phyloP scores from a whole-genome alignment of 2,329 filamentous ascomycete genomes.

The Corniculantispora saksenae region DNA sequence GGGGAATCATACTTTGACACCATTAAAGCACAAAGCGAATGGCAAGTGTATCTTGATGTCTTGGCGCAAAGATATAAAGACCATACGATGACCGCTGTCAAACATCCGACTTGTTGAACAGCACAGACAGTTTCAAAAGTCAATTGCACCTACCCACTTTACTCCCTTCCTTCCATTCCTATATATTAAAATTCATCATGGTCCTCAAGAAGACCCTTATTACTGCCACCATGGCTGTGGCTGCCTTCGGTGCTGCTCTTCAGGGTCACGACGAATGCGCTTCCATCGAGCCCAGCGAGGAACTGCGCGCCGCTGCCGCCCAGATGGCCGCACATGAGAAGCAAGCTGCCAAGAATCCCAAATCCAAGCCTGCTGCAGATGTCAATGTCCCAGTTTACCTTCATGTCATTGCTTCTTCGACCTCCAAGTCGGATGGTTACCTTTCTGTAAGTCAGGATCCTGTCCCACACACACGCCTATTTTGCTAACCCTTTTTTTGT shows the following conservation, averaged over 20 bases:
- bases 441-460: conserved; percentile 4
- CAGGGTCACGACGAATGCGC: not conserved
- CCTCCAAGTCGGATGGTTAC: not conserved
- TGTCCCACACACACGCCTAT: no score
- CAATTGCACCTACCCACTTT: not conserved
- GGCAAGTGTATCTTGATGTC: not conserved
- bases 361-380: not conserved
- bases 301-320: not conserved
- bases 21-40: not conserved
- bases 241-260: conserved; percentile 6
- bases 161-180: not conserved
- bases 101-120: not conserved
- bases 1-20: not conserved
- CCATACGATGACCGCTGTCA: not conserved
- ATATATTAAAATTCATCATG: not conserved
- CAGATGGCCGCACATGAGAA: not conserved
- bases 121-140: not conserved
- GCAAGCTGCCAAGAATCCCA: not conserved
- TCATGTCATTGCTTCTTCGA: conserved; percentile 10
- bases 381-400: conserved; percentile 4
- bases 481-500: not conserved
- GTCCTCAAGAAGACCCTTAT: conserved; percentile 5
- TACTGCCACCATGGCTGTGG: conserved; percentile 7
- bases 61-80: conserved; percentile 11
- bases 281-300: not conserved